Percentiles rank a stretch among this genome's conserved stretches.
Conservation (phyloP, 352 stramenopile genomes). For the Phytophthora fragariaefolia region DNA sequence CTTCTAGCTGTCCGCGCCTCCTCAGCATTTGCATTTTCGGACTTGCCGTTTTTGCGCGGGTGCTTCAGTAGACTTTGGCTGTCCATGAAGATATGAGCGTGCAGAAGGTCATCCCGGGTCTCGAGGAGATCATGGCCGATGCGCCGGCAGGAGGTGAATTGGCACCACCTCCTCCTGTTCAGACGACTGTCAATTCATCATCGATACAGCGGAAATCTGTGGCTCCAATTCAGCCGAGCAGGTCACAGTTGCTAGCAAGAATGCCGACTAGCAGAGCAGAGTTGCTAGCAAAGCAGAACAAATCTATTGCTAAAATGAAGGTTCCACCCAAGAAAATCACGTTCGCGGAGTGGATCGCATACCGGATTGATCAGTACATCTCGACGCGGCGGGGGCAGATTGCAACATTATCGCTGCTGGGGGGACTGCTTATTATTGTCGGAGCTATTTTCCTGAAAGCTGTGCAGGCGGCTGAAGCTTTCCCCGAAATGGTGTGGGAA, state of each 20-base stretch:
- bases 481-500: constrained; percentile 62
- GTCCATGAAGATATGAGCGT: constrained; percentile 36
- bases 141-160: constrained; percentile 21
- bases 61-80: constrained; percentile 4
- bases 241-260: constrained; percentile 21
- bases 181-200: background rate
- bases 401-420: constrained; percentile 47
- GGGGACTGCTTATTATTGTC: constrained; percentile 50
- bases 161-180: background rate
- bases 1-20: constrained; percentile 13
- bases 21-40: constrained; percentile 19
- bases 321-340: constrained; percentile 42
- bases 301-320: constrained; percentile 33
- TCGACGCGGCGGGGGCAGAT: constrained; percentile 67
- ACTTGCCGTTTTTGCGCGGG: constrained; percentile 1
- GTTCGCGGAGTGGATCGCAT: constrained; percentile 46
- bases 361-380: constrained; percentile 71
- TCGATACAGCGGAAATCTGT: background rate
- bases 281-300: constrained; percentile 36
- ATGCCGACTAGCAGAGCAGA: constrained; percentile 35
- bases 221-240: constrained; percentile 18
- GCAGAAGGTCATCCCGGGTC: constrained; percentile 37
- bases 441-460: constrained; percentile 52
- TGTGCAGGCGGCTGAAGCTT: constrained; percentile 34
- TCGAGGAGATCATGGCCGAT: constrained; percentile 21